phyloP scores from a whole-genome alignment of 2,329 filamentous ascomycete genomes.

The Hirsutella minnesotensis region DNA sequence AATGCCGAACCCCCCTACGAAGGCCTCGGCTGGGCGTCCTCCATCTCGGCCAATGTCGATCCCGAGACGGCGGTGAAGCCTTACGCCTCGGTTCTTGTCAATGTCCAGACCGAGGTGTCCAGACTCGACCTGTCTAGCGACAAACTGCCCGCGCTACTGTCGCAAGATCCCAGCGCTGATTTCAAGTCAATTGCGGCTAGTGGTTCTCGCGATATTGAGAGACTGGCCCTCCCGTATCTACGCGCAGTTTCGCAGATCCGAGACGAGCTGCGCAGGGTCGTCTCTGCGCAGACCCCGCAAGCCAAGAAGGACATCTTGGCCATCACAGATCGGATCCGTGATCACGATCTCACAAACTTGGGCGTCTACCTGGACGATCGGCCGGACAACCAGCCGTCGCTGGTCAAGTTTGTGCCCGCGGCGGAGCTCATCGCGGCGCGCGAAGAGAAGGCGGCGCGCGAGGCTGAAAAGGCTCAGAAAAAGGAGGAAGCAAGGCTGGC shows the following conservation, averaged over 20 bases:
- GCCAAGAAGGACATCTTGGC: slow-evolving; percentile 61
- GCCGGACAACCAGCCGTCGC: slow-evolving; percentile 50
- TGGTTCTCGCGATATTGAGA: slow-evolving; percentile 39
- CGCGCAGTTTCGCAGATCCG: slow-evolving; percentile 44
- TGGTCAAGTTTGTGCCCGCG: slow-evolving; percentile 56
- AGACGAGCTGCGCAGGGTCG: slow-evolving; percentile 48
- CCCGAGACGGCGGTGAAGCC: slow-evolving; percentile 33
- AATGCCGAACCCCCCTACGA: slow-evolving; percentile 42
- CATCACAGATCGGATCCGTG: slow-evolving; percentile 70
- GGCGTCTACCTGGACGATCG: slow-evolving; percentile 85
- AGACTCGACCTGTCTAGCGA: slow-evolving; percentile 37
- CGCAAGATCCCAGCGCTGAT: slow-evolving; percentile 30
- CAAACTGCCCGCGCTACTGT: slow-evolving; percentile 28
- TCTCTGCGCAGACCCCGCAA: slow-evolving; percentile 29
- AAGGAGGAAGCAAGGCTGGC: slow-evolving; percentile 44
- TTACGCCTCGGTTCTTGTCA: slow-evolving; percentile 32
- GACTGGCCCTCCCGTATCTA: slow-evolving; percentile 42
- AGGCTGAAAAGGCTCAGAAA: slow-evolving; percentile 45
- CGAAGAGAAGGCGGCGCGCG: slow-evolving; percentile 46
- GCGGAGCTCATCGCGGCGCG: slow-evolving; percentile 44
- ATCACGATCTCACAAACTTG: slow-evolving; percentile 68
- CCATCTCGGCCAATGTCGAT: slow-evolving; percentile 26
- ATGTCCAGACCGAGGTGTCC: slow-evolving; percentile 33
- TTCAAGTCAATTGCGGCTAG: slow-evolving; percentile 31
- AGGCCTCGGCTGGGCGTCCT: slow-evolving; percentile 43